Evolutionary conservation across 495 filamentous ascomycete species (phyloP), one percentile per base, ranked within the genome.

Genomic region (Neurospora hispaniola): DNA sequence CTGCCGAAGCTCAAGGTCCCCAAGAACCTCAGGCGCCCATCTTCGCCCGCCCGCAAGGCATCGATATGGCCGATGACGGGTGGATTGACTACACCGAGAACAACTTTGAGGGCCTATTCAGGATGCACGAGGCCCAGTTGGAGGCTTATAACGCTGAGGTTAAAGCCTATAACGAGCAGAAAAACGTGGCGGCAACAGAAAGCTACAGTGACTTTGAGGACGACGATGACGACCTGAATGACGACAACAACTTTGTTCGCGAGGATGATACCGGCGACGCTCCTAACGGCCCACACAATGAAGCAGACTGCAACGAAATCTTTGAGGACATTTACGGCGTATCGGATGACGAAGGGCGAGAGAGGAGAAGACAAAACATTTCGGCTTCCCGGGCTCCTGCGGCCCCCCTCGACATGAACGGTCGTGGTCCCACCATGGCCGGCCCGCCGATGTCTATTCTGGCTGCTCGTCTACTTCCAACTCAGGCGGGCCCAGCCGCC

Each of bases 31-130:
- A 9, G 7, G 43, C 0, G 7, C 43, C 43, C 43, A 18, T 5
- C 2, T 44, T 44, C 0, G 3, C 0, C 0, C 18, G 18, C 0
- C 43, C 43, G 6, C 43, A 9, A 4, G 0, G n/a, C 8, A 3
- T 44, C 1, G 0, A 9, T 0, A 1, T 44, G 0, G 16, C 43
- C 2, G 0, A n/a, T 8, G 43, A 44, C 7, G 43, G 43, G 0
- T 44, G 43, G 43, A 44, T 44, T 7, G 0, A 8, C 0, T 44
- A 44, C 18, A 18, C 9, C 2, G 43, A 44, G 18, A 44, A 44
- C 18, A 18, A 44, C 18, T 44, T 44, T 3, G 43, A 44, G 43
- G 18, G 18, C 0, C 6, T 44, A 0, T 44, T n/a, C 43, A 2
- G 8, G 6, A 44, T 9, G 0, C 43, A 44, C 0, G 2, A n/a